Conservation (phyloP, 2,329 filamentous ascomycete genomes). For the Colletotrichum limetticola region DNA sequence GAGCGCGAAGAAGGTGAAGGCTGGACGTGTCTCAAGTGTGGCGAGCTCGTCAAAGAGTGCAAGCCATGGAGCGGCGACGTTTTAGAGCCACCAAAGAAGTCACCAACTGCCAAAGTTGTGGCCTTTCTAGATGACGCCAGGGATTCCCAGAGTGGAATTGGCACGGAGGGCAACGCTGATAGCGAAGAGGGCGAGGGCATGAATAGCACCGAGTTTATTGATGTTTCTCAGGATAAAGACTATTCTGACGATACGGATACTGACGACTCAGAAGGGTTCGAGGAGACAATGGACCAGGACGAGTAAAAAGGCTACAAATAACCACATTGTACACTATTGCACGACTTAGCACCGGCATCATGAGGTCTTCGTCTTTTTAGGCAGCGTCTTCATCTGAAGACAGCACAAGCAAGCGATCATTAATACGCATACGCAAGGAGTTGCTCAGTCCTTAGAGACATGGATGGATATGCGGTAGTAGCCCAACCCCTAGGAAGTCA, state of each 20-base stretch:
- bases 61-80: conserved; percentile 94
- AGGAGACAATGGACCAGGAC: conserved; percentile 31
- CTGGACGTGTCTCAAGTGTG: conserved; percentile 91
- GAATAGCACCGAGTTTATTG: conserved; percentile 14
- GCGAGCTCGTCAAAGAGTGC: conserved; percentile 84
- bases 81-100: conserved; percentile 65
- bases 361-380: not conserved
- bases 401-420: conserved; percentile 3
- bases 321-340: conserved; percentile 2
- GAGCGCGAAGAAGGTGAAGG: conserved; percentile 95
- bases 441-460: not conserved
- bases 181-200: not conserved
- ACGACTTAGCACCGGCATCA: not conserved
- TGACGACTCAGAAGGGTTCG: conserved; percentile 31
- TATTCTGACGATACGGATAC: conserved; percentile 17
- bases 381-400: not conserved
- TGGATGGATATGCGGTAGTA: not conserved
- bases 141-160: not conserved
- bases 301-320: not conserved
- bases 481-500: not conserved
- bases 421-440: not conserved
- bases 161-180: not conserved
- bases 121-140: conserved; percentile 69
- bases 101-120: conserved; percentile 64
- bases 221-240: conserved; percentile 17